Base-by-base conservation (phyloP, 2,329 filamentous ascomycete genomes). In the Apiospora aurea region DNA sequence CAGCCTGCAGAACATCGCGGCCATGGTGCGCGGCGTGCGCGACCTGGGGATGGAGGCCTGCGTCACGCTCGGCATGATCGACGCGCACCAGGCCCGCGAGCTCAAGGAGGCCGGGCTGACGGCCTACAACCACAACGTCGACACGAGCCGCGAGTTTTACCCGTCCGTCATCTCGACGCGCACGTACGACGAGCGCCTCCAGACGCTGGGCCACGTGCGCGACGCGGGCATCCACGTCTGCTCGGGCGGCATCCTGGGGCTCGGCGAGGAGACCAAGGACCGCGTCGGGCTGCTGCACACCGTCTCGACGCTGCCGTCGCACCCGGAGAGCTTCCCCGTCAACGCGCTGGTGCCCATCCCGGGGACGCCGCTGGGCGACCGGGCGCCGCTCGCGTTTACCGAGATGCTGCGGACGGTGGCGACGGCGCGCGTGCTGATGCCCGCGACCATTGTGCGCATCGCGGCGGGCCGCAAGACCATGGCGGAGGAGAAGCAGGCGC, bases 41-140 rank as follows among this genome's bases (percentile, higher is more conserved):
- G 92, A 83, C 0, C 87, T 97, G 87, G 93, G 92, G 67, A 96
- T 97, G 93, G 95, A 97, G 82, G 92, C 91, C 10, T 97, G 95
- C 81, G 95, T 97, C n/a, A 97, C 95, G 1, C 87, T 97, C 26
- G 95, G 95, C 76, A 97, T 97, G 95, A 94, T 97, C 77, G 94
- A 97, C 81, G 88, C 86, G 7, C 86, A 87, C 75, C 94, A 97
- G 85, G 95, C 95, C 41, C 89, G 89, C 78, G 93, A 96, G 83
- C 88, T 97, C 75, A 95, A 94, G 80, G 90, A 90, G 1, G 95
- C 94, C 0, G 95, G 95, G 0, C 83, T 97, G 77, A 97, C 95
- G 21, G 95, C 95, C 0, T 97, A 97, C 83, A 97, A 97, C 84
- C 95, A 97, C 87, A 97, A 97, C 80, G 88, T 97, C 75, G 95